These are phyloP conservation scores for Aaosphaeria pasadenensis DNA, from an alignment of 2,329 filamentous ascomycete species.

Conservation along the genomic window DNA sequence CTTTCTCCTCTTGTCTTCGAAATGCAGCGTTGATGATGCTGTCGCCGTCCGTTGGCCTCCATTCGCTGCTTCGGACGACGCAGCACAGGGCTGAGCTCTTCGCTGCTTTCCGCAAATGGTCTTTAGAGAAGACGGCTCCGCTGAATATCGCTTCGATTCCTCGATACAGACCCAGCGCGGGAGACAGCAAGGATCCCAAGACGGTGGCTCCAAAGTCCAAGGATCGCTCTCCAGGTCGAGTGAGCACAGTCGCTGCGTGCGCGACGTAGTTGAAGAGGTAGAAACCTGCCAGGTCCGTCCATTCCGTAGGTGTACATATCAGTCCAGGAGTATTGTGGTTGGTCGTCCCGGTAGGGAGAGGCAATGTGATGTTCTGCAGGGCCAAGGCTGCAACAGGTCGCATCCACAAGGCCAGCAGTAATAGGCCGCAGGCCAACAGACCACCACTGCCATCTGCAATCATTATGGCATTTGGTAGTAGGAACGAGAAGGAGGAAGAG, in stretches of 20 bases:
- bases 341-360: not conserved
- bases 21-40: not conserved
- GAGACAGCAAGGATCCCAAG: slow-evolving; percentile 20
- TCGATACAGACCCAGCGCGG: slow-evolving; percentile 18
- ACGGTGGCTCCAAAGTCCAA: slow-evolving; percentile 10
- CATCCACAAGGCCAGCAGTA: too few relatives aligned
- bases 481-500: too few relatives aligned
- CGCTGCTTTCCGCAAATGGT: slow-evolving; percentile 22
- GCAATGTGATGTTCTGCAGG: slow-evolving; percentile 1
- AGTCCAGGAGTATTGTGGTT: slow-evolving; percentile 13
- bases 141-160: slow-evolving; percentile 23
- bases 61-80: slow-evolving; percentile 21
- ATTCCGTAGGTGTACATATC: slow-evolving; percentile 22
- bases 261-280: slow-evolving; percentile 36
- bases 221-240: slow-evolving; percentile 24
- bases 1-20: not conserved
- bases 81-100: slow-evolving; percentile 25
- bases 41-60: slow-evolving; percentile 5
- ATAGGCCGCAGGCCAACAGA: too few relatives aligned
- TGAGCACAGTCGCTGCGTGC: slow-evolving; percentile 33
- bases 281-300: slow-evolving; percentile 26
- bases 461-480: too few relatives aligned
- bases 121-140: not conserved
- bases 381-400: not conserved
- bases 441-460: too few relatives aligned